Evolutionary conservation across 2,329 filamentous ascomycete species (phyloP).

Genomic region (Penicillium nordicum): DNA sequence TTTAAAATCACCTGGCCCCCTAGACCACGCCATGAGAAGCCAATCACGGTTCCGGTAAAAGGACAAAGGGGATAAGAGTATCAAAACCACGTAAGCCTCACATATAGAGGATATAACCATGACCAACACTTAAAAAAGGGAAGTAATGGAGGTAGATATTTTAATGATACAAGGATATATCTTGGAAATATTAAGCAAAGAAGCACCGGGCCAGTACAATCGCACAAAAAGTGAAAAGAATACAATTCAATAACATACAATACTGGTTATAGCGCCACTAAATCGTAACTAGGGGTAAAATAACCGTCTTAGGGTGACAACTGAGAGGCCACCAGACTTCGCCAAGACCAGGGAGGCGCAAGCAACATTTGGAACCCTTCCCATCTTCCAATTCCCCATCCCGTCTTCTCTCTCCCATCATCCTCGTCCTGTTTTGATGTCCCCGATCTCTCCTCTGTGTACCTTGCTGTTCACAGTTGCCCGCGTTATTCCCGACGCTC

Average conservation of each 20-base stretch:
- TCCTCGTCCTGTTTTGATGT: conserved; percentile 30
- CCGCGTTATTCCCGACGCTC: conserved; percentile 26
- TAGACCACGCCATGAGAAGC: background rate
- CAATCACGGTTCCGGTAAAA: background rate
- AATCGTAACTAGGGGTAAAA: conserved; percentile 19
- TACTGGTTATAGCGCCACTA: conserved; percentile 11
- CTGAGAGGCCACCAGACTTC: conserved; percentile 5
- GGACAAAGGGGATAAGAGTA: background rate
- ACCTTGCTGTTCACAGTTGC: conserved; percentile 27
- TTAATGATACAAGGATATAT: too few species aligned
- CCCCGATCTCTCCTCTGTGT: conserved; percentile 23
- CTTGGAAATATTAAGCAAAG: background rate
- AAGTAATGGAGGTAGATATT: background rate
- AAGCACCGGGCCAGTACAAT: background rate
- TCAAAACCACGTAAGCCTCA: background rate
- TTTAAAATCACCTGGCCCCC: background rate
- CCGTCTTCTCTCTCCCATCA: conserved; percentile 23
- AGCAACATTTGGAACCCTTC: conserved; percentile 32
- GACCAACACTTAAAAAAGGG: background rate
- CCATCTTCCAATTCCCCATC: conserved; percentile 16
- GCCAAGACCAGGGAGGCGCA: conserved; percentile 16
- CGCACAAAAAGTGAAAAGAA: background rate
- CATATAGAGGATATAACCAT: background rate
- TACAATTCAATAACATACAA: conserved; percentile 3
- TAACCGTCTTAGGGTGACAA: conserved; percentile 26